phyloP scores from a whole-genome alignment of 2,329 filamentous ascomycete species.

The Cercospora zeina region DNA sequence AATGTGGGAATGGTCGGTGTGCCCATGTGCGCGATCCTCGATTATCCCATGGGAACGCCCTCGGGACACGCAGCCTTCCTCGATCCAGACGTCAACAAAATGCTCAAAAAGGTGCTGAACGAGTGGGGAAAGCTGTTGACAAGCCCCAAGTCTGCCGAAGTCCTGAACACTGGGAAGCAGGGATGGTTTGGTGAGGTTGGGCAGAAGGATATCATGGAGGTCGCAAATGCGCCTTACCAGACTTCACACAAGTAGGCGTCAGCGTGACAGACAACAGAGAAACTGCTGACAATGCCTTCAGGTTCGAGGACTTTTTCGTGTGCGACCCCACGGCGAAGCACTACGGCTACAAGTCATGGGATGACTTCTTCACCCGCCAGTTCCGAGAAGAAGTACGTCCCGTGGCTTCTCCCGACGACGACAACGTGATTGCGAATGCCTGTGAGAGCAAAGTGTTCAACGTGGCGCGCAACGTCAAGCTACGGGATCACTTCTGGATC shows the following conservation, averaged over 20 bases:
- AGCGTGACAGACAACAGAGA: neutral
- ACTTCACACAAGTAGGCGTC: constrained; percentile 27
- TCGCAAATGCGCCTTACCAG: constrained; percentile 36
- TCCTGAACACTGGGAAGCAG: constrained; percentile 40
- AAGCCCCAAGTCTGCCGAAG: constrained; percentile 42
- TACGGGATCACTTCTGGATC: constrained; percentile 65
- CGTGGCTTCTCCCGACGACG: constrained; percentile 58
- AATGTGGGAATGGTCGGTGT: constrained; percentile 53
- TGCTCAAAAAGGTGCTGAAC: constrained; percentile 55
- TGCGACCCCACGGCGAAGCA: constrained; percentile 58
- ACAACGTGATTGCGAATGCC: constrained; percentile 59
- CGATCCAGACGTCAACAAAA: constrained; percentile 53
- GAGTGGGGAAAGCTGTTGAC: constrained; percentile 48
- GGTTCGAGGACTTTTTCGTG: constrained; percentile 57
- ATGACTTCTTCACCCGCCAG: constrained; percentile 66
- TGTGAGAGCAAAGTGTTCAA: constrained; percentile 65
- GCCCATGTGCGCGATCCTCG: constrained; percentile 59
- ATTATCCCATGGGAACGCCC: constrained; percentile 60
- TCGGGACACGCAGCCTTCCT: constrained; percentile 58
- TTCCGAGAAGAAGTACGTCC: constrained; percentile 60
- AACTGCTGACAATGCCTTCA: neutral
- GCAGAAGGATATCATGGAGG: constrained; percentile 42
- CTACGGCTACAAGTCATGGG: constrained; percentile 67
- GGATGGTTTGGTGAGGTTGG: constrained; percentile 48
- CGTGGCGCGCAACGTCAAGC: constrained; percentile 52